Evolutionary conservation across 345 rosid species (phyloP), one percentile per base, ranked within the genome.

Genomic region (Microthlaspi erraticum): DNA sequence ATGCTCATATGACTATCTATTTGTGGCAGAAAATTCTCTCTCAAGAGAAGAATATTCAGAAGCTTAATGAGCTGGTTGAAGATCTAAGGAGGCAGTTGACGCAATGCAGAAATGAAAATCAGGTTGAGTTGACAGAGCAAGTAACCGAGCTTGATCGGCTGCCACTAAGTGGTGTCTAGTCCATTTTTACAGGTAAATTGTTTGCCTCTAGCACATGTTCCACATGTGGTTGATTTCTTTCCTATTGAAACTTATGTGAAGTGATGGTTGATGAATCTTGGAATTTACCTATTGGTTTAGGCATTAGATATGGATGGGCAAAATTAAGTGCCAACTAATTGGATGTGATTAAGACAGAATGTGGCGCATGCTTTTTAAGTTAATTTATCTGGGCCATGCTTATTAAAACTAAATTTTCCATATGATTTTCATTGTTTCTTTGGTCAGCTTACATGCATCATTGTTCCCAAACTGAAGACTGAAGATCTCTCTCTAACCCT

Each of bases 11-110:
- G 19, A 48, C 1, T 50, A 9, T 34, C 12, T 33, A 53, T 57
- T 41, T 63, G 31, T 49, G 70, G 74, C 82, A 88, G 94, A 85
- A 77, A 64, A 86, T 90, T 75, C 87, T 90, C 34, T 85, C 81
- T 42, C 94, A 88, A 71, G 97, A 90, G 74, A 86, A 78, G 64
- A 81, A 79, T 31, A 90, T 85, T 72, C 94, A 83, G 70, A 84
- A 83, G 74, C 87, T 90, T 54, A 83, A 85, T 29, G 88, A 80
- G 68, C 77, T 79, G 56, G 83, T 90, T 44, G 80, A 55, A 53
- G 84, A 60, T 73, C 92, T 88, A 62, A 77, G 62, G 26, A 80
- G 83, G 70, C 90, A 80, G 65, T 74, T 90, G 74, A 14, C 65
- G 34, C 85, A 71, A 55, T 90, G 97, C 63, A 83, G 73, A 76